Base-by-base conservation (phyloP, 2,329 filamentous ascomycete species). In the Cryphonectria radicalis region DNA sequence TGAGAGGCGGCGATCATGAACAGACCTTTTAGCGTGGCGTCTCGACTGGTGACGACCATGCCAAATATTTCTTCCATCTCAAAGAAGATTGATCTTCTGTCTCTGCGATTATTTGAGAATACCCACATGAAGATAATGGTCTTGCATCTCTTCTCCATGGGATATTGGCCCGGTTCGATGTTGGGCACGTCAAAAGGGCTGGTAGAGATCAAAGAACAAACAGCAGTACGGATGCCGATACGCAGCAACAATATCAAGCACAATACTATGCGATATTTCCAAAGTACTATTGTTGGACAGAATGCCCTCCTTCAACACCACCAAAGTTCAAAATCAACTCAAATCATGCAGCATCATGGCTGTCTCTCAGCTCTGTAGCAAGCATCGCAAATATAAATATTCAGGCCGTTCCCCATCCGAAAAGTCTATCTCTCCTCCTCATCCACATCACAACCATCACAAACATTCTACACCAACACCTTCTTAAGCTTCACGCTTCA, bases 331-430 rank as follows among this genome's bases (percentile, higher is more conserved):
- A 42, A 50, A 35, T 35, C 25, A 35, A 53, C 10, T 5, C 14
- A 59, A 32, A 59, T 32, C 6, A 59, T 43, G n/a, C 63, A 46
- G 32, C 42, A 28, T 13, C 8, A 53, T 8, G 13, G 13, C 13
- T 17, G 3, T 50, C 8, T 11, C 40, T 11, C 32, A 14, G 2
- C 13, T 65, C 42, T 25, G 25, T 8, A 46, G 19, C 46, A 3
- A n/a, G 22, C 13, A 32, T 25, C 32, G 19, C 22, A 19, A 22
- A 70, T 74, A 67, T 73, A 72, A 76, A 78, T 77, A 77, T 75
- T 65, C 75, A 68, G n/a, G 35, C 32, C 59, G 63, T 40, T 19
- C 32, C 8, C 37, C 65, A 42, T n/a, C 14, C 17, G 35, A 25
- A 57, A 2, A 35, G 19, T 13, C 64, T 22, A 28, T 25, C 4